Evolutionary conservation across 1,139 yeast species (phyloP).

Genomic region (Lodderomyces elongisporus): DNA sequence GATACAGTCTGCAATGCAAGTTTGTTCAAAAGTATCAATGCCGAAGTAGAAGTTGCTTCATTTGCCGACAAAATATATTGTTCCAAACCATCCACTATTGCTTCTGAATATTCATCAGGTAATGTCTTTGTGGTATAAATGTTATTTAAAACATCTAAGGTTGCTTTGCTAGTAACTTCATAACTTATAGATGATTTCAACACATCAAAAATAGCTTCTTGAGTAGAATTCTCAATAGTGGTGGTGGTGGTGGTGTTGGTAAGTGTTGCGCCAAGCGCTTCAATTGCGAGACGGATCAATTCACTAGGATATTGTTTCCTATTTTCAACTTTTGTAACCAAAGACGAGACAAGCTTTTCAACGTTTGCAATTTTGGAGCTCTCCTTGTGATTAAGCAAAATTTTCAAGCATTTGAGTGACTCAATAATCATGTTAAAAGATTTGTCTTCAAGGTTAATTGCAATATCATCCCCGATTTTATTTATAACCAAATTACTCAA

Average conservation of each 20-base stretch:
- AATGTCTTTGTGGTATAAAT: constrained; percentile 18
- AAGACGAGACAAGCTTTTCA: constrained; percentile 14
- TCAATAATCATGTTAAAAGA: constrained; percentile 46
- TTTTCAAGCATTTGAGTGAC: constrained; percentile 35
- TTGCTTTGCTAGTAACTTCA: constrained; percentile 31
- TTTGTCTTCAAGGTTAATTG: constrained; percentile 31
- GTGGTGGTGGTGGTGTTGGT: constrained; percentile 14
- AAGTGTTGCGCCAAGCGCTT: constrained; percentile 26
- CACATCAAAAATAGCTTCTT: constrained; percentile 13
- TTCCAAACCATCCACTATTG: constrained; percentile 16
- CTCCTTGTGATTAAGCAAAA: constrained; percentile 8
- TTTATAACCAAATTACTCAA: constrained; percentile 16
- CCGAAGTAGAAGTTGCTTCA: constrained; percentile 19
- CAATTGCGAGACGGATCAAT: constrained; percentile 44
- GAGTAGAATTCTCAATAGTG: constrained; percentile 1
- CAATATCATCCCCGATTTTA: constrained; percentile 40
- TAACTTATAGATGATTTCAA: constrained; percentile 24
- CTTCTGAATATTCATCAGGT: constrained; percentile 14
- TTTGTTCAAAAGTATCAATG: constrained; percentile 22
- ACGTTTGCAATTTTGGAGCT: constrained; percentile 30
- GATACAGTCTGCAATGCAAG: constrained; percentile 9
- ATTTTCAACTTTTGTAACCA: constrained; percentile 30
- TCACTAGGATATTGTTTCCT: constrained; percentile 46
- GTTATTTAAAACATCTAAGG: constrained; percentile 28
- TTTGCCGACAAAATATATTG: constrained; percentile 23